phyloP scores from a whole-genome alignment of 2,329 filamentous ascomycete genomes.

The Lasiodiplodia sp. region DNA sequence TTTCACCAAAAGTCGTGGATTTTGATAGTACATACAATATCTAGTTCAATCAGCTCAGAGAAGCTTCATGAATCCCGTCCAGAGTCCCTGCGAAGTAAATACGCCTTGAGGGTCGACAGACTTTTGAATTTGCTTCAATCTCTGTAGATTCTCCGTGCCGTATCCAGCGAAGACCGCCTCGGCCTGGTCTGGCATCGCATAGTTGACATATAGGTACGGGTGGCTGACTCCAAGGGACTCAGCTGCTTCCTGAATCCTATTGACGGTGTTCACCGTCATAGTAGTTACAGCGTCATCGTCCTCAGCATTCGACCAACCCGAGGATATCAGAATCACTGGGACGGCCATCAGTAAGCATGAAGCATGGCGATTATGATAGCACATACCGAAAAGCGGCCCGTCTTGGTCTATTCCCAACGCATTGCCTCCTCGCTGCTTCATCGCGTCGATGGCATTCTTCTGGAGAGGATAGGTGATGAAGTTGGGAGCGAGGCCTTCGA shows the following conservation, averaged over 20 bases:
- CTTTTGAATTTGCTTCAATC: constrained; percentile 22
- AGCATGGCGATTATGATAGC: background rate
- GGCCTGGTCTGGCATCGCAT: background rate
- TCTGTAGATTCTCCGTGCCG: constrained; percentile 31
- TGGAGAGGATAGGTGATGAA: constrained; percentile 4
- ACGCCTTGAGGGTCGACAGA: constrained; percentile 35
- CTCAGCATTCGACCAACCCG: background rate
- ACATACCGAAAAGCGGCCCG: background rate
- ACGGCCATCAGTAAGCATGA: background rate
- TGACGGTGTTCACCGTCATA: background rate
- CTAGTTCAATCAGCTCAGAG: background rate
- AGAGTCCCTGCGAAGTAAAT: constrained; percentile 31
- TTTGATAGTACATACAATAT: background rate
- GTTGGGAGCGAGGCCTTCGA: constrained; percentile 1
- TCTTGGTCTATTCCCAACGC: background rate
- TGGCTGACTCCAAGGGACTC: background rate
- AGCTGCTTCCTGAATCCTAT: background rate
- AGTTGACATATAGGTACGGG: constrained; percentile 21
- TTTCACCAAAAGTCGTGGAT: too few species aligned
- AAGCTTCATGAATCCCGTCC: background rate
- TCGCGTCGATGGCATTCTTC: background rate
- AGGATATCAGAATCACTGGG: background rate
- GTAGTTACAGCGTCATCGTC: background rate
- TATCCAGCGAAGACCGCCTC: constrained; percentile 36
- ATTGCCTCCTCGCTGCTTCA: constrained; percentile 10